These are phyloP conservation scores for Populus hybrid DNA, from an alignment of 441 rosid genomes.

Conservation along the genomic window DNA sequence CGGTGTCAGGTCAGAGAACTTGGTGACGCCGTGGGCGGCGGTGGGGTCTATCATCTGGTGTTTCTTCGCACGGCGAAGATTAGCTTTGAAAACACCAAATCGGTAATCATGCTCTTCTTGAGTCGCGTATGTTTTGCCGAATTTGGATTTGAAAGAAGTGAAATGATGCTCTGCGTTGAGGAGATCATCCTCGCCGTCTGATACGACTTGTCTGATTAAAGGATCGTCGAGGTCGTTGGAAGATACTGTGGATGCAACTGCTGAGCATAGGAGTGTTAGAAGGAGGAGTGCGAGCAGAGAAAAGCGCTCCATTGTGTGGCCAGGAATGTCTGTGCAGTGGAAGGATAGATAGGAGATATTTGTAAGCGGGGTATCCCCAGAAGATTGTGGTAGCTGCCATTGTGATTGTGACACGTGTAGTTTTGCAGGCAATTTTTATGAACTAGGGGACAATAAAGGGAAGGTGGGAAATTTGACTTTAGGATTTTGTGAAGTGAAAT, in stretches of 20 bases:
- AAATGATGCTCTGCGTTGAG: conserved; percentile 61
- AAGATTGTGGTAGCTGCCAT: background rate
- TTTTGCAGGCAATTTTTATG: background rate
- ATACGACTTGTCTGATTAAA: conserved; percentile 66
- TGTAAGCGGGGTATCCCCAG: background rate
- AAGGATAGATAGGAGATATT: background rate
- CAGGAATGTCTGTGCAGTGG: background rate
- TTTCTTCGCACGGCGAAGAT: conserved; percentile 61
- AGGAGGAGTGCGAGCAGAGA: conserved; percentile 6
- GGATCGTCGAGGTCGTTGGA: conserved; percentile 42
- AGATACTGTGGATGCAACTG: conserved; percentile 10
- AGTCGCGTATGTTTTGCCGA: conserved; percentile 59
- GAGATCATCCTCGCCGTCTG: conserved; percentile 32
- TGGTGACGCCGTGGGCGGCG: conserved; percentile 82
- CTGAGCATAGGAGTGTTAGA: background rate
- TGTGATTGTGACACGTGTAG: conserved; percentile 10
- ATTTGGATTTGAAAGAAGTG: conserved; percentile 60
- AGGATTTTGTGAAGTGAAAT: background rate
- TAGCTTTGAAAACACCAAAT: conserved; percentile 54
- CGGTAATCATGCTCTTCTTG: conserved; percentile 74
- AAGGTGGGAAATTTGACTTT: background rate
- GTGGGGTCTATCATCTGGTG: conserved; percentile 78
- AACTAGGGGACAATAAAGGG: background rate
- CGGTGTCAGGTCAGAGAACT: conserved; percentile 85
- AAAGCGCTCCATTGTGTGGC: conserved; percentile 14